Conservation (phyloP, 176 grass and related monocot species). For the Lolium multiflorum region DNA sequence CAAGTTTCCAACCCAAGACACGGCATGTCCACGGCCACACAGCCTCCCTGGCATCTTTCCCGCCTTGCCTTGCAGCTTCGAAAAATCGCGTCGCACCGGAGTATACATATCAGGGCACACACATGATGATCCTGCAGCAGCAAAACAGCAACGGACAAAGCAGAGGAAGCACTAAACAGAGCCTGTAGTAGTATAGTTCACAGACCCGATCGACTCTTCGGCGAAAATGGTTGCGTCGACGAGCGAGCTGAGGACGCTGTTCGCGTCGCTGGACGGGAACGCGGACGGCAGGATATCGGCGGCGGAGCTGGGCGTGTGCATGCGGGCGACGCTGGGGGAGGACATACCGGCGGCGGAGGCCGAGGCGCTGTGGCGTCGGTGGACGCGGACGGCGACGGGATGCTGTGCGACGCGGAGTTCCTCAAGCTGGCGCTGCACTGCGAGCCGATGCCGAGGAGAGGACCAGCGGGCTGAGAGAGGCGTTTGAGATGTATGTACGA, state of each 20-base stretch:
- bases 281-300: constrained; percentile 42
- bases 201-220: neutral
- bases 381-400: too few relatives aligned
- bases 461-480: too few relatives aligned
- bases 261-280: constrained; percentile 21
- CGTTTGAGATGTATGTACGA: neutral
- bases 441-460: neutral
- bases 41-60: neutral
- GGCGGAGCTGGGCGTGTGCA: constrained; percentile 41
- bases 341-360: constrained; percentile 33
- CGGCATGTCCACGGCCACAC: too few relatives aligned
- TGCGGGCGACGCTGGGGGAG: constrained; percentile 44
- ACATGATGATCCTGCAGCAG: too few relatives aligned
- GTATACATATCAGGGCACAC: too few relatives aligned
- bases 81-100: constrained; percentile 7
- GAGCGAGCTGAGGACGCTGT: neutral
- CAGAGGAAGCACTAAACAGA: too few relatives aligned
- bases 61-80: constrained; percentile 48
- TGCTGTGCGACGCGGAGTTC: too few relatives aligned
- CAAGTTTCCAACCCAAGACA: too few relatives aligned
- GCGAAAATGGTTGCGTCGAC: neutral
- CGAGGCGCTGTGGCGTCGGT: constrained; percentile 37
- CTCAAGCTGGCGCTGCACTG: too few relatives aligned
- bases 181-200: too few relatives aligned
- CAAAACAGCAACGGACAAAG: too few relatives aligned